A percentile compares a stretch with the other conserved stretches of the same genome.
Evolutionary conservation across 139 green algal species (phyloP).

Genomic region (Zygnema cylindricum): DNA sequence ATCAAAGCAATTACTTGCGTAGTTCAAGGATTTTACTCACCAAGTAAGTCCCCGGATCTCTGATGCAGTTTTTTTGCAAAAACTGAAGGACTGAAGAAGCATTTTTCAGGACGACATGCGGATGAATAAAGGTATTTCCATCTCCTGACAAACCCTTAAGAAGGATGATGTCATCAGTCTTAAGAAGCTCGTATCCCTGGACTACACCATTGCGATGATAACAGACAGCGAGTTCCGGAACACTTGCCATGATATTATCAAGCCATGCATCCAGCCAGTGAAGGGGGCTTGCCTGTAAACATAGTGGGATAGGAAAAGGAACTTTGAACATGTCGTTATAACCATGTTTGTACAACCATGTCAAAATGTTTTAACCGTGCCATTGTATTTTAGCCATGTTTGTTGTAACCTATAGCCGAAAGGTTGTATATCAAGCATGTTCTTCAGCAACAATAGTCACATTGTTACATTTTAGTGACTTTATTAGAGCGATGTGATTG

Average conservation of each 20-base stretch:
- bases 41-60: conserved; percentile 55
- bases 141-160: conserved; percentile 43
- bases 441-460: no score
- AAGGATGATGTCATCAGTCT: conserved; percentile 54
- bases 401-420: no score
- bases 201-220: conserved; percentile 53
- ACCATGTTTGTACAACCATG: neutral
- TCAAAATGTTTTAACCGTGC: no score
- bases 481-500: no score
- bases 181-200: conserved; percentile 60
- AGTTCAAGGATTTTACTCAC: no score
- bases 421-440: no score
- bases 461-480: no score
- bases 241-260: conserved; percentile 57
- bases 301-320: neutral
- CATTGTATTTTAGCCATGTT: no score
- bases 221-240: conserved; percentile 50
- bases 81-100: conserved; percentile 46
- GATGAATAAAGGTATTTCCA: conserved; percentile 31
- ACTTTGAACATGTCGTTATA: no score
- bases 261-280: conserved; percentile 59
- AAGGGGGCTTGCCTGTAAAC: conserved; percentile 29
- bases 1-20: no score
- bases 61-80: conserved; percentile 43
- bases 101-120: conserved; percentile 54